Evolutionary conservation across 1,139 yeast species (phyloP).

Genomic region (Lodderomyces margitis): DNA sequence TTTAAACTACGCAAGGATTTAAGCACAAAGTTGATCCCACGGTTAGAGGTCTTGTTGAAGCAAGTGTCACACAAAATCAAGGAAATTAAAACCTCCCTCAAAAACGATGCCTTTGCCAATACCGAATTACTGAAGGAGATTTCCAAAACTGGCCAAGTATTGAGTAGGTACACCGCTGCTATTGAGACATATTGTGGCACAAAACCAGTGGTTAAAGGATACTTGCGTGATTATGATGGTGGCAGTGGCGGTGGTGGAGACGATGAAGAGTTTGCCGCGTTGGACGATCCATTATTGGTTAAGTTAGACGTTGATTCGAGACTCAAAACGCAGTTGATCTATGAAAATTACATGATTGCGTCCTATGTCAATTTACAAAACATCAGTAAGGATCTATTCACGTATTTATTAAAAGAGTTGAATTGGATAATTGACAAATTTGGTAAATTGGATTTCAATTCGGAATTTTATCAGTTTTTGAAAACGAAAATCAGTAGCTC

Average conservation of each 20-base stretch:
- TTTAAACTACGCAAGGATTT: slow-evolving; percentile 35
- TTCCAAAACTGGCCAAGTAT: slow-evolving; percentile 37
- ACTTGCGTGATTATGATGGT: slow-evolving; percentile 21
- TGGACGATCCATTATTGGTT: slow-evolving; percentile 45
- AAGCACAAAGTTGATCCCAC: slow-evolving; percentile 33
- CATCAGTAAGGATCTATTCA: slow-evolving; percentile 41
- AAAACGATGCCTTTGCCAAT: slow-evolving; percentile 45
- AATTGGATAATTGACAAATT: slow-evolving; percentile 32
- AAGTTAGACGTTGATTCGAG: slow-evolving; percentile 43
- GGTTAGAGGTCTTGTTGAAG: slow-evolving; percentile 36
- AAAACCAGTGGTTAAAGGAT: slow-evolving; percentile 28
- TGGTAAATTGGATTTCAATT: slow-evolving; percentile 26
- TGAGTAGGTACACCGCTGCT: slow-evolving; percentile 32
- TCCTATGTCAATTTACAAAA: slow-evolving; percentile 44
- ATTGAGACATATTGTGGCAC: slow-evolving; percentile 34
- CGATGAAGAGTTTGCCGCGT: slow-evolving; percentile 23
- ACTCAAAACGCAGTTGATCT: slow-evolving; percentile 40
- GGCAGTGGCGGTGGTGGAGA: background rate
- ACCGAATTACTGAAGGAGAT: slow-evolving; percentile 37
- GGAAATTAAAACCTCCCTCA: slow-evolving; percentile 42
- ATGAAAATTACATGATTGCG: slow-evolving; percentile 46
- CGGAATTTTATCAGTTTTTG: slow-evolving; percentile 18
- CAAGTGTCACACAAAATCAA: slow-evolving; percentile 41
- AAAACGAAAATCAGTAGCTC: slow-evolving; percentile 23
- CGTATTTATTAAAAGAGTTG: slow-evolving; percentile 41